phyloP scores from a whole-genome alignment of 352 stramenopile species.

The Pythium dissotocum region DNA sequence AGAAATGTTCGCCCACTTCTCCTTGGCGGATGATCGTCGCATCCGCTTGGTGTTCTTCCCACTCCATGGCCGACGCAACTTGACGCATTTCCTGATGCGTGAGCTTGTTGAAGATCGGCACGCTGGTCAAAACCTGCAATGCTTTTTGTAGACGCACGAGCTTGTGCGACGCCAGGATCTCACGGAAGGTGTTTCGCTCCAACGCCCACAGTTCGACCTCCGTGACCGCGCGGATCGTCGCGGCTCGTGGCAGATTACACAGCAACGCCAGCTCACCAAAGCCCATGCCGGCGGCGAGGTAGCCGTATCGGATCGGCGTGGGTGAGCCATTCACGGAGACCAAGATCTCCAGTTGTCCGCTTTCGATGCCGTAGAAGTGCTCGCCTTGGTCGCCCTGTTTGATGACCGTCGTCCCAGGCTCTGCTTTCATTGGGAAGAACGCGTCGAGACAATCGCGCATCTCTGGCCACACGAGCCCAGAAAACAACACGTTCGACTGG shows the following conservation, averaged over 20 bases:
- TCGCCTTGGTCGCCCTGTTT: slow-evolving; percentile 72
- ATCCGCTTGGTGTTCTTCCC: slow-evolving; percentile 67
- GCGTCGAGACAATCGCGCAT: slow-evolving; percentile 69
- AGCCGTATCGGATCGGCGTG: slow-evolving; percentile 69
- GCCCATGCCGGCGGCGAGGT: slow-evolving; percentile 56
- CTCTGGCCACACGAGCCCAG: slow-evolving; percentile 56
- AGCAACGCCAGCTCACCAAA: slow-evolving; percentile 97
- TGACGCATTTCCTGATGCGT: slow-evolving; percentile 66
- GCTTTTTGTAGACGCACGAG: slow-evolving; percentile 61
- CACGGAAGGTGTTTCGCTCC: slow-evolving; percentile 70
- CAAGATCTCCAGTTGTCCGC: slow-evolving; percentile 68
- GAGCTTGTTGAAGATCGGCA: slow-evolving; percentile 71
- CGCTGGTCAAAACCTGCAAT: slow-evolving; percentile 50
- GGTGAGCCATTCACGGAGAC: slow-evolving; percentile 52
- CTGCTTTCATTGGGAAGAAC: slow-evolving; percentile 62
- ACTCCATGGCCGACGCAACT: slow-evolving; percentile 77
- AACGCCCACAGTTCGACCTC: slow-evolving; percentile 70
- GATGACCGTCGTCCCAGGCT: slow-evolving; percentile 52
- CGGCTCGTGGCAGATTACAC: slow-evolving; percentile 95
- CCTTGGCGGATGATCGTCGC: slow-evolving; percentile 67
- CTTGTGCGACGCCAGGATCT: slow-evolving; percentile 78
- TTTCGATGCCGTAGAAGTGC: slow-evolving; percentile 76
- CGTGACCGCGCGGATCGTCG: slow-evolving; percentile 82
- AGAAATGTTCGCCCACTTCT: slow-evolving; percentile 78
- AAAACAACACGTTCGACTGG: slow-evolving; percentile 77